These are phyloP conservation scores for Rhynchospora tenuis DNA, from an alignment of 176 grass and related monocot species.

Conservation along the genomic window DNA sequence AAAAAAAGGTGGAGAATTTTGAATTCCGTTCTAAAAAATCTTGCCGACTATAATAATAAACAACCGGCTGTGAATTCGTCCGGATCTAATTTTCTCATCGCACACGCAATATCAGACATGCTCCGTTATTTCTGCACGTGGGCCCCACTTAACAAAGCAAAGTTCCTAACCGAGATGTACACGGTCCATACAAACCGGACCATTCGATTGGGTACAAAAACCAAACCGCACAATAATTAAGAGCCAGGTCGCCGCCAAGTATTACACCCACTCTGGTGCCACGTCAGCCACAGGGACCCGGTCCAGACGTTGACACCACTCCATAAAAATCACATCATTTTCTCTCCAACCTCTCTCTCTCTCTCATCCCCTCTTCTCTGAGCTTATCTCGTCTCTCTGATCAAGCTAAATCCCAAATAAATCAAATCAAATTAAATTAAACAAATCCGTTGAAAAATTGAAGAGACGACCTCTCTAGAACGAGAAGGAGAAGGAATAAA, in stretches of 20 bases:
- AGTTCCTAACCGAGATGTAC: background rate
- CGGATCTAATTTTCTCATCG: background rate
- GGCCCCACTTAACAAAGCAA: background rate
- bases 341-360: background rate
- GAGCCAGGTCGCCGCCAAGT: slow-evolving; percentile 3
- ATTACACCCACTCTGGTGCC: background rate
- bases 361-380: background rate
- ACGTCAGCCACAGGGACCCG: background rate
- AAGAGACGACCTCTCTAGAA: background rate
- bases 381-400: background rate
- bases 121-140: background rate
- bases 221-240: slow-evolving; percentile 10
- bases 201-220: background rate
- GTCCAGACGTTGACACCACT: background rate
- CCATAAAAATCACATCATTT: slow-evolving; percentile 11
- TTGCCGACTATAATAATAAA: too few species aligned
- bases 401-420: background rate
- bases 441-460: background rate
- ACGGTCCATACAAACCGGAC: background rate
- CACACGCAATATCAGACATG: background rate
- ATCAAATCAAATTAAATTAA: background rate
- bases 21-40: too few species aligned
- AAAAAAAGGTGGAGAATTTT: too few species aligned
- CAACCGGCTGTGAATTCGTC: background rate
- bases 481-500: slow-evolving; percentile 24